These are phyloP conservation scores for Purpureocillium takamizusanense DNA, from an alignment of 2,329 filamentous ascomycete species.

Conservation along the genomic window DNA sequence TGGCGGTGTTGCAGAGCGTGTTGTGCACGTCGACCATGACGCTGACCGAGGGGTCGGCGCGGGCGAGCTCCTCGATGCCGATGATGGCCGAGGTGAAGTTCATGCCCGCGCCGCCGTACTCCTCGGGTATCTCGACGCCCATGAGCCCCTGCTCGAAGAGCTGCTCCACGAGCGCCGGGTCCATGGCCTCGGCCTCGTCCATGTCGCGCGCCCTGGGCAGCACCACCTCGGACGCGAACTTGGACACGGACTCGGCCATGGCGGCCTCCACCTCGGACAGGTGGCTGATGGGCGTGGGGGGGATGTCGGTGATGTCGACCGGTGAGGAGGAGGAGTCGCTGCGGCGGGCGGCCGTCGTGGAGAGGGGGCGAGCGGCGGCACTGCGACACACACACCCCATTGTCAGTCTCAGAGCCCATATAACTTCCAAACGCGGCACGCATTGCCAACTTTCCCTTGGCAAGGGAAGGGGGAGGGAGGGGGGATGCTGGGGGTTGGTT, in stretches of 20 bases:
- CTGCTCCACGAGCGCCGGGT: constrained; percentile 77
- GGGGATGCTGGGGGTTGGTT: too few species aligned
- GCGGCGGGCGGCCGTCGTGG: constrained; percentile 47
- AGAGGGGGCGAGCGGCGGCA: constrained; percentile 41
- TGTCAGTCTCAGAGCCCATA: too few species aligned
- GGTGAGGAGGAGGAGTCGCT: constrained; percentile 16
- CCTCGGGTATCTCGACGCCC: constrained; percentile 95
- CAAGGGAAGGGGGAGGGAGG: not conserved
- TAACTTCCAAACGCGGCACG: too few species aligned
- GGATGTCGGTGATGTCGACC: constrained; percentile 63
- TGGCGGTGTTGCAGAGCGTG: constrained; percentile 89
- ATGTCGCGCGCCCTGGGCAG: constrained; percentile 90
- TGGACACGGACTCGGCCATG: constrained; percentile 83
- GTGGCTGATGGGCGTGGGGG: constrained; percentile 87
- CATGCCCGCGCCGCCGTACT: constrained; percentile 95
- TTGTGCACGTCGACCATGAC: constrained; percentile 98
- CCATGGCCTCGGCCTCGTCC: constrained; percentile 96
- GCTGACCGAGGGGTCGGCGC: constrained; percentile 88
- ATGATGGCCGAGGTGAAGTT: constrained; percentile 97
- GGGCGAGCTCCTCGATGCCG: constrained; percentile 91
- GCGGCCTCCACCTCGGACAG: constrained; percentile 81
- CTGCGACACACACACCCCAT: too few species aligned
- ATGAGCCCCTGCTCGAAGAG: constrained; percentile 96
- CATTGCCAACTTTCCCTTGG: too few species aligned
- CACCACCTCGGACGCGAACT: constrained; percentile 83